Percentiles rank a stretch among this genome's conserved stretches.
phyloP scores from a whole-genome alignment of 805 yeast genomes.

The Hanseniaspora meyeri region DNA sequence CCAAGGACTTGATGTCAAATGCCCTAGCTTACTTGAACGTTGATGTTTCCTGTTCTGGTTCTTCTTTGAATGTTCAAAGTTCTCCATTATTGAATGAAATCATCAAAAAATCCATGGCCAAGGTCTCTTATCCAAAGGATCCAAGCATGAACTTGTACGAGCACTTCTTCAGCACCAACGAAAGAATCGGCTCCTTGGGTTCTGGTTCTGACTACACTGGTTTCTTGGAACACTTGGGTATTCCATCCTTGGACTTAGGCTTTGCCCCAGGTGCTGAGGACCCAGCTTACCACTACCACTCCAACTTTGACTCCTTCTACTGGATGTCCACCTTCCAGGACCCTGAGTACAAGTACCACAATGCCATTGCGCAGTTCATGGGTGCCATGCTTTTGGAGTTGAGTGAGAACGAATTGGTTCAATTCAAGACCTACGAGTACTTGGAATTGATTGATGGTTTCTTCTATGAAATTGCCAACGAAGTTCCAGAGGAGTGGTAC shows the following conservation, averaged over 20 bases:
- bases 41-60: slow-evolving; percentile 54
- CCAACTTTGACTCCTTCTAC: slow-evolving; percentile 57
- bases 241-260: slow-evolving; percentile 49
- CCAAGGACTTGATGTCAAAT: slow-evolving; percentile 34
- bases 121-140: slow-evolving; percentile 36
- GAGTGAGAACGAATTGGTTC: slow-evolving; percentile 36
- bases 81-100: slow-evolving; percentile 48
- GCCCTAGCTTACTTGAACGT: slow-evolving; percentile 58
- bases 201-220: slow-evolving; percentile 62
- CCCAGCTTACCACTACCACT: slow-evolving; percentile 63
- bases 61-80: slow-evolving; percentile 35
- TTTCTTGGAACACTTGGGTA: slow-evolving; percentile 47
- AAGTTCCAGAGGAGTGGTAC: slow-evolving; percentile 33
- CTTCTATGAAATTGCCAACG: slow-evolving; percentile 28
- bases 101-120: slow-evolving; percentile 34
- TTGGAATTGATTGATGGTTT: slow-evolving; percentile 30
- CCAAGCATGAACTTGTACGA: slow-evolving; percentile 24
- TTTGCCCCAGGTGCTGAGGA: slow-evolving; percentile 36
- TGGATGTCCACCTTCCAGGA: slow-evolving; percentile 61
- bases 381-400: slow-evolving; percentile 40
- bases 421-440: slow-evolving; percentile 28
- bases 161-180: slow-evolving; percentile 24
- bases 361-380: slow-evolving; percentile 40
- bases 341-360: slow-evolving; percentile 49
- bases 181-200: slow-evolving; percentile 40